These are phyloP conservation scores for Eucalyptus cloeziana DNA, from an alignment of 345 rosid species.

Conservation along the genomic window DNA sequence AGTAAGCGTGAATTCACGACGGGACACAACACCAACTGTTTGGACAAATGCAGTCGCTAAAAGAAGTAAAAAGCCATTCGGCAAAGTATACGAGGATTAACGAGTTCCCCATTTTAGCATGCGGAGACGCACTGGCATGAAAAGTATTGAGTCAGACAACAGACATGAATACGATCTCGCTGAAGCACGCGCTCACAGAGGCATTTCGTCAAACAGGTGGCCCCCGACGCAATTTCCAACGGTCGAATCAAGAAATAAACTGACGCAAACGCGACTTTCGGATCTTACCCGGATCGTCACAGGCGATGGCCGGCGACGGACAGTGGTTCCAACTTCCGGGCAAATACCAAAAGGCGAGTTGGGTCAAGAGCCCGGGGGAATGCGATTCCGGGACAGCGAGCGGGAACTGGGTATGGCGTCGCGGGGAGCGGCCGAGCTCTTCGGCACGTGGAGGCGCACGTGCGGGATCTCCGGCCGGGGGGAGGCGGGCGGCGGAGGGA, in stretches of 20 bases:
- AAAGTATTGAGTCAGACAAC: neutral
- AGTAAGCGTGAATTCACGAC: neutral
- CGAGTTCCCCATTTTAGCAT: neutral
- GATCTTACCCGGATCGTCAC: neutral
- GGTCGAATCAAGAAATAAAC: neutral
- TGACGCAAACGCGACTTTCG: neutral
- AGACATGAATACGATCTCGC: neutral
- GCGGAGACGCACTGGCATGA: neutral
- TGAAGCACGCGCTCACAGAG: neutral
- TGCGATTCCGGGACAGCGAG: neutral
- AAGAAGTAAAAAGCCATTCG: neutral
- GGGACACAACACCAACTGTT: neutral
- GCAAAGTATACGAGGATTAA: neutral
- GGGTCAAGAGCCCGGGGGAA: neutral
- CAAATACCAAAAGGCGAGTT: neutral
- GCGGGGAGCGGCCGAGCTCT: neutral
- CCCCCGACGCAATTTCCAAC: neutral
- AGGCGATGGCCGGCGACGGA: neutral
- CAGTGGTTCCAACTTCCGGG: neutral
- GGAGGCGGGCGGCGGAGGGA: neutral
- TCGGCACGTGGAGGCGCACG: neutral
- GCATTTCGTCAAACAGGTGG: neutral
- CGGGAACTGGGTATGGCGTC: neutral
- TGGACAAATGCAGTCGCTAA: neutral
- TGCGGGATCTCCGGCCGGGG: neutral